Base-by-base conservation (phyloP, 371 early-diverging fungal genomes). In the Mortierella sp. region DNA sequence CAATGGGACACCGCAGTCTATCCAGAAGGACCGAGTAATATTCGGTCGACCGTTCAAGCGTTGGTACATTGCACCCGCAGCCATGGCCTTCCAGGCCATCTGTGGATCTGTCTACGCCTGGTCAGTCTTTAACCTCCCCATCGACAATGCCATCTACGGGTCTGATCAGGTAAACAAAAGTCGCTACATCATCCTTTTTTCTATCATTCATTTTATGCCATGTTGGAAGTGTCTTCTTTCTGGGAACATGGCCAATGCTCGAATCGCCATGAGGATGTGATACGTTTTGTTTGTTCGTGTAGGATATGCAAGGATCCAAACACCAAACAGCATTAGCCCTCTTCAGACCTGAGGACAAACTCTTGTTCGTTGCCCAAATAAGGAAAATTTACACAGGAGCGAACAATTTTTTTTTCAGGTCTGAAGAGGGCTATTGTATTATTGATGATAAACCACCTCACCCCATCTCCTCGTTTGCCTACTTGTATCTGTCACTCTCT, bases 41-140 rank as follows among this genome's bases (percentile, higher is more conserved):
- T 79, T 88, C 41, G 80, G 85, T 6, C 39, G 88, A 13, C 76
- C 79, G 22, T 91, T 88, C 85, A 87, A 85, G 53, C 88, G 90
- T 29, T 92, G 88, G 90, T 75, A 87, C 73, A 81, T 90, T 47
- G 79, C 91, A 63, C 91, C 92, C 0, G 91, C 92, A 0, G 91
- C 91, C 16, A 80, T 92, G 24, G 65, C 92, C 50, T 90, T 92
- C 63, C 93, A 92, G 87, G 88, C 92, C 74, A 90, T 90, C 74
- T 89, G 89, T 67, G 94, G 94, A 19, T 91, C 92, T 3, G 88
- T 93, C 37, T 93, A 93, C 73, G 93, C 94, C 13, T 93, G 92
- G 91, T 89, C 89, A 3, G 58, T 58, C 9, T 58, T 58, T 37
- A 91, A 92, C 78, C 71, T 73, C 14, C 90, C 91, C 34, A 90